phyloP scores from a whole-genome alignment of 306 rosid genomes.

The cucumber (Cucumis sativus) region DNA sequence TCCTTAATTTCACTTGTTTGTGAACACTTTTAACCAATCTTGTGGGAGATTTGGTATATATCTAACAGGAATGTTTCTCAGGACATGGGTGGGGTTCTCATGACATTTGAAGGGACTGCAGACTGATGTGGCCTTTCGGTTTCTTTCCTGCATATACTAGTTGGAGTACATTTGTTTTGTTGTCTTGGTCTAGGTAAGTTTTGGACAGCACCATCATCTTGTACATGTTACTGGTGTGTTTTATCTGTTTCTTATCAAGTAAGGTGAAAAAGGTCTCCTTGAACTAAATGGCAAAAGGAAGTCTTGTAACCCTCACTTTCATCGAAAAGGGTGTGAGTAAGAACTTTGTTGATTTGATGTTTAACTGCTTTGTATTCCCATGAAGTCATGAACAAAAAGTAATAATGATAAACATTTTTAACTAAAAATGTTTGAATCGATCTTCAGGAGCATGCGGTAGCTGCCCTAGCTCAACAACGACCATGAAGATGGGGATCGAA shows the following conservation, averaged over 20 bases:
- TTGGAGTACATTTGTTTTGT: not conserved
- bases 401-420: not conserved
- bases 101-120: not conserved
- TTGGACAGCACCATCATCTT: not conserved
- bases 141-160: not conserved
- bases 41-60: not conserved
- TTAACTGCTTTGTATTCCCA: not conserved
- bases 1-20: not conserved
- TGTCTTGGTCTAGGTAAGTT: not conserved
- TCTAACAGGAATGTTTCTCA: not conserved
- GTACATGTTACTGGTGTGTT: not conserved
- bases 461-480: conserved; percentile 94
- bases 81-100: not conserved
- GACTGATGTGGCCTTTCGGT: not conserved
- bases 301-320: not conserved
- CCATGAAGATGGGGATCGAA: conserved; percentile 95
- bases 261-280: not conserved
- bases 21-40: not conserved
- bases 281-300: not conserved
- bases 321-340: not conserved
- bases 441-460: conserved; percentile 79
- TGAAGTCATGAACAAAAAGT: too few species aligned
- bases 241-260: not conserved
- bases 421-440: not conserved
- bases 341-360: not conserved